phyloP scores from a whole-genome alignment of 2,329 filamentous ascomycete genomes.

The Aspergillus glaucus region DNA sequence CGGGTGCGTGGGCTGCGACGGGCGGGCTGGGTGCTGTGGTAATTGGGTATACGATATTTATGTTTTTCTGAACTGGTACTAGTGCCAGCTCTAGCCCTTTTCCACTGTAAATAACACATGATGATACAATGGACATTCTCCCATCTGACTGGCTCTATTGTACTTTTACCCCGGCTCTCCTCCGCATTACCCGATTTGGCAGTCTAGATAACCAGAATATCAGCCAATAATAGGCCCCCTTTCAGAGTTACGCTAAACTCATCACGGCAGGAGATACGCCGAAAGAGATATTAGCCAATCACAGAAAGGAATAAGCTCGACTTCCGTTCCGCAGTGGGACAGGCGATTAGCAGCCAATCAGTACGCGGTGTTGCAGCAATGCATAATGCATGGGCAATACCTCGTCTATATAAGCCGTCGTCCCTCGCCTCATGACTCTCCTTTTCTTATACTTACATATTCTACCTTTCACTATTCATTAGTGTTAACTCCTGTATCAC shows the following conservation, averaged over 20 bases:
- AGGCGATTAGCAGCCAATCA: neutral
- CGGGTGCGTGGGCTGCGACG: conserved; percentile 22
- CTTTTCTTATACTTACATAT: neutral
- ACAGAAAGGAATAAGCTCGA: conserved; percentile 2
- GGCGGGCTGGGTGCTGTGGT: conserved; percentile 20
- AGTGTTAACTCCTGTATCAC: neutral
- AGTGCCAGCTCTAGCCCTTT: too few species aligned
- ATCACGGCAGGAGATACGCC: conserved; percentile 9
- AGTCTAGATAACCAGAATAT: neutral
- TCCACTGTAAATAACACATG: neutral
- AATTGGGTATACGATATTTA: conserved; percentile 5
- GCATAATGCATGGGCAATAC: neutral
- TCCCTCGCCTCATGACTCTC: neutral
- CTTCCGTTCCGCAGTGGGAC: neutral
- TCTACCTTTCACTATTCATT: neutral
- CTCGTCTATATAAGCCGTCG: neutral
- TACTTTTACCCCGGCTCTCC: neutral
- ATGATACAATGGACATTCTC: too few species aligned
- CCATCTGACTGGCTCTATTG: too few species aligned
- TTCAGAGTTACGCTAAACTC: neutral
- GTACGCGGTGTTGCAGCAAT: neutral
- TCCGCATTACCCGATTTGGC: neutral
- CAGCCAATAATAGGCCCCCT: neutral
- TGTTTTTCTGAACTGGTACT: neutral
- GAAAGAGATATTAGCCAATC: conserved; percentile 6